phyloP scores from a whole-genome alignment of 2,329 filamentous ascomycete genomes.

The Podosphaera fusca region DNA sequence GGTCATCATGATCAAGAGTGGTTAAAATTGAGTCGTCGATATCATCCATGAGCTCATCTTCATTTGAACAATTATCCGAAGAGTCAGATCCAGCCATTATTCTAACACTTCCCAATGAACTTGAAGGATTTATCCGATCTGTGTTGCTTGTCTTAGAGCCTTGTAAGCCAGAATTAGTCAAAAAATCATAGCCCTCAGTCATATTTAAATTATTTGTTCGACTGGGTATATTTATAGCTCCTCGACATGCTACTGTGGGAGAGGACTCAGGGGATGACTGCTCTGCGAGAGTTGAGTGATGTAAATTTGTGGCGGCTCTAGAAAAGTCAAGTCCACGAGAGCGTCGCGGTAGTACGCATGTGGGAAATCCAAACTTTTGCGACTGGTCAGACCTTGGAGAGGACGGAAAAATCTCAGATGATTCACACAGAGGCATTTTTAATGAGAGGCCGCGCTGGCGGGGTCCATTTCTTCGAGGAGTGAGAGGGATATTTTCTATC shows the following conservation, averaged over 20 bases:
- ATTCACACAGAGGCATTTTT: conserved; percentile 38
- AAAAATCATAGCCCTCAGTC: conserved; percentile 39
- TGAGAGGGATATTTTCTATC: conserved; percentile 29
- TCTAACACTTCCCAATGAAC: conserved; percentile 28
- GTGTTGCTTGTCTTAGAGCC: conserved; percentile 50
- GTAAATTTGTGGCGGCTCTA: conserved; percentile 74
- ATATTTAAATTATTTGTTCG: conserved; percentile 25
- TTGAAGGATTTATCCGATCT: conserved; percentile 51
- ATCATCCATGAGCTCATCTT: conserved; percentile 46
- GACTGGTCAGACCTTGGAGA: conserved; percentile 72
- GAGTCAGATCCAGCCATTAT: conserved; percentile 64
- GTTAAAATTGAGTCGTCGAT: conserved; percentile 58
- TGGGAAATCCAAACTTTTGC: conserved; percentile 67
- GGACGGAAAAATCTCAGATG: conserved; percentile 36
- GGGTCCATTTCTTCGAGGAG: conserved; percentile 46
- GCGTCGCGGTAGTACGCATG: conserved; percentile 67
- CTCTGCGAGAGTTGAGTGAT: conserved; percentile 84
- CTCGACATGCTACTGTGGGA: conserved; percentile 52
- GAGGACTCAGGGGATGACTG: conserved; percentile 76
- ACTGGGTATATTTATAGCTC: conserved; percentile 36
- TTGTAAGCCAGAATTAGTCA: conserved; percentile 27
- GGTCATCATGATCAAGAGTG: conserved; percentile 30
- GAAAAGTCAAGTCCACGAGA: conserved; percentile 87
- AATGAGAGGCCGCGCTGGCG: conserved; percentile 41
- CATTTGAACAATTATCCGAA: conserved; percentile 39